Percentiles rank a stretch among this genome's conserved stretches.
These are phyloP conservation scores for Euryodendron excelsum DNA, from an alignment of 148 eudicot genomes.

Conservation along the genomic window DNA sequence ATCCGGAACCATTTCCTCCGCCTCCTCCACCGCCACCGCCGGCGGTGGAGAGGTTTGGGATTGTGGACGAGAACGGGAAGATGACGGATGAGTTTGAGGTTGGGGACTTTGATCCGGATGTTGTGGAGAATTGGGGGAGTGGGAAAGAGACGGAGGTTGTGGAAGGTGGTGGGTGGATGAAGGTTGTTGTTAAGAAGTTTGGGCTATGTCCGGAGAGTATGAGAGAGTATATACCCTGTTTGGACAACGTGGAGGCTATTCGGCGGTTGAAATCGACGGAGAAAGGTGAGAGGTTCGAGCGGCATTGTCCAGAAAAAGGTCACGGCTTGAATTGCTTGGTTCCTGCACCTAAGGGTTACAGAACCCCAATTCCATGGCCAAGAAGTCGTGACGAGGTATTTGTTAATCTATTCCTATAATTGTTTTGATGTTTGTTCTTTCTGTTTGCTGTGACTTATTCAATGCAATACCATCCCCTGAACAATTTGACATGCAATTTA, in stretches of 20 bases:
- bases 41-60: constrained; percentile 57
- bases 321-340: constrained; percentile 68
- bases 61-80: constrained; percentile 76
- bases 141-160: constrained; percentile 30
- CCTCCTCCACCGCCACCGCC: constrained; percentile 38
- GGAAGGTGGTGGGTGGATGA: constrained; percentile 26
- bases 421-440: too few species aligned
- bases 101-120: constrained; percentile 65
- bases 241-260: constrained; percentile 85
- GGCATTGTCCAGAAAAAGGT: constrained; percentile 84
- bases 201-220: constrained; percentile 47
- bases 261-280: constrained; percentile 57
- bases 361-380: constrained; percentile 80
- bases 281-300: constrained; percentile 83
- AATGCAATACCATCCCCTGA: not conserved
- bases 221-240: constrained; percentile 85
- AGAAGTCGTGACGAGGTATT: constrained; percentile 83
- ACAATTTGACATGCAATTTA: not conserved
- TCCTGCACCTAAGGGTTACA: constrained; percentile 72
- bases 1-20: constrained; percentile 7
- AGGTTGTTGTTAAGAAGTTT: constrained; percentile 59
- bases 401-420: not conserved
- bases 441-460: not conserved
- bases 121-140: constrained; percentile 54
- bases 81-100: constrained; percentile 81